Percentiles rank a stretch among this genome's conserved stretches.
These are phyloP conservation scores for Murraya koenigii DNA, from an alignment of 345 rosid species.

Conservation along the genomic window DNA sequence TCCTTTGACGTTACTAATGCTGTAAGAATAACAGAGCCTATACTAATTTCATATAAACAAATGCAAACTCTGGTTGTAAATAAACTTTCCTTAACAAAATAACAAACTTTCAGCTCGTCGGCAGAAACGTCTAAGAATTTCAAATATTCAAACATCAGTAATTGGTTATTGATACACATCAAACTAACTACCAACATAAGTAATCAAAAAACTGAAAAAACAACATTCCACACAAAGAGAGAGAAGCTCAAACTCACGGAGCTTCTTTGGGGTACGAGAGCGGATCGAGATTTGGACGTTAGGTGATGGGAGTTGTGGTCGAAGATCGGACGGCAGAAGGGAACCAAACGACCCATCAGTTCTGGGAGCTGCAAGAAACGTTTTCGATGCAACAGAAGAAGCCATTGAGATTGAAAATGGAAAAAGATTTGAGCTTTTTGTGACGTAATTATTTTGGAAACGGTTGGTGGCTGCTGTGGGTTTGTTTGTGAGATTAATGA, in stretches of 20 bases:
- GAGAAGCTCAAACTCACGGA: constrained; percentile 41
- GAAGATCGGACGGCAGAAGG: constrained; percentile 45
- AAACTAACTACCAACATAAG: neutral
- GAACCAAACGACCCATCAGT: constrained; percentile 24
- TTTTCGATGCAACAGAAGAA: constrained; percentile 47
- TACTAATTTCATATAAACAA: neutral
- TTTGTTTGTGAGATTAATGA: neutral
- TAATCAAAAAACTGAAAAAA: neutral
- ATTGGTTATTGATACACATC: neutral
- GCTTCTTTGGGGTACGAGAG: constrained; percentile 35
- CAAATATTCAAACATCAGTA: neutral
- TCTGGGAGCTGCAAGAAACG: constrained; percentile 47
- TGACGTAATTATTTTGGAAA: constrained; percentile 7
- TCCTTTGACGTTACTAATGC: neutral
- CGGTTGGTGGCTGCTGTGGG: constrained; percentile 27
- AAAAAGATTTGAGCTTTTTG: constrained; percentile 13
- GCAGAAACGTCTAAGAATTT: neutral
- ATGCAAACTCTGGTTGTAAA: neutral
- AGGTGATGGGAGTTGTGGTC: constrained; percentile 37
- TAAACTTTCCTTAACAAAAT: neutral
- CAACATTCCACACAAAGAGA: neutral
- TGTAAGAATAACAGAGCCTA: neutral
- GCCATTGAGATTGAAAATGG: constrained; percentile 39
- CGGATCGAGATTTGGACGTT: constrained; percentile 44
- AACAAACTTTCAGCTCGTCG: neutral